Percentiles rank a stretch among this genome's conserved stretches.
phyloP scores from a whole-genome alignment of 768 basidiomycete species.

The Nidularia sp. region DNA sequence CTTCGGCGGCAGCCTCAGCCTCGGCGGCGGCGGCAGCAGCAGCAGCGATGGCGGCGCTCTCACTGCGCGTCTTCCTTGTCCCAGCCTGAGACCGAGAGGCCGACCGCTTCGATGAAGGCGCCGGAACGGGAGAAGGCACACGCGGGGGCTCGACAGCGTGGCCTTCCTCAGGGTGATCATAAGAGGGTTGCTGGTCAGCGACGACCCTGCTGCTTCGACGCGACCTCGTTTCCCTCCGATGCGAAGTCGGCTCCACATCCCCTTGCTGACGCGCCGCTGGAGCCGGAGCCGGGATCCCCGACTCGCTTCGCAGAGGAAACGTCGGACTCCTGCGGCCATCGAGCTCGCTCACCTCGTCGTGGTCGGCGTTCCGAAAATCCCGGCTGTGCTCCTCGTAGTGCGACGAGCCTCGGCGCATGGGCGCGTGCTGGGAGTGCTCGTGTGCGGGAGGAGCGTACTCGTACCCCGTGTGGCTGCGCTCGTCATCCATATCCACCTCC shows the following conservation, averaged over 20 bases:
- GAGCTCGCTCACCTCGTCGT: neutral
- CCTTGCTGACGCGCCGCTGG: neutral
- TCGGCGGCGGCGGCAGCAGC: neutral
- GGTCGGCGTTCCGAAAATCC: neutral
- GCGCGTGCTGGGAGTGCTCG: neutral
- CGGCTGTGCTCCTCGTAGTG: neutral
- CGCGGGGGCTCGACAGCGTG: neutral
- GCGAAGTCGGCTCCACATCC: neutral
- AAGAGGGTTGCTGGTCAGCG: no score
- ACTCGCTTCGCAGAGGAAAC: neutral
- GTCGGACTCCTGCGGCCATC: neutral
- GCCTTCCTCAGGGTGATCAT: neutral
- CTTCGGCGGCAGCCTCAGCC: no score
- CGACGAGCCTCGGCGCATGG: neutral
- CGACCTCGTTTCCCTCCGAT: neutral
- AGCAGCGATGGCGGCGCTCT: conserved; percentile 14
- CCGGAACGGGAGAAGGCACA: neutral
- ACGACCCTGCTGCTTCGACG: neutral
- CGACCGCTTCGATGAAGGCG: neutral
- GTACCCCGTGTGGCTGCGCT: neutral
- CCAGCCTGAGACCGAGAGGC: neutral
- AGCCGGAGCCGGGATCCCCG: neutral
- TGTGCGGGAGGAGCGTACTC: neutral
- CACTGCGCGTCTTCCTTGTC: conserved; percentile 5
- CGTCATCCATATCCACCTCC: neutral